These are phyloP conservation scores for Lasiodiplodia gonubiensis DNA, from an alignment of 2,329 filamentous ascomycete species.

Conservation along the genomic window DNA sequence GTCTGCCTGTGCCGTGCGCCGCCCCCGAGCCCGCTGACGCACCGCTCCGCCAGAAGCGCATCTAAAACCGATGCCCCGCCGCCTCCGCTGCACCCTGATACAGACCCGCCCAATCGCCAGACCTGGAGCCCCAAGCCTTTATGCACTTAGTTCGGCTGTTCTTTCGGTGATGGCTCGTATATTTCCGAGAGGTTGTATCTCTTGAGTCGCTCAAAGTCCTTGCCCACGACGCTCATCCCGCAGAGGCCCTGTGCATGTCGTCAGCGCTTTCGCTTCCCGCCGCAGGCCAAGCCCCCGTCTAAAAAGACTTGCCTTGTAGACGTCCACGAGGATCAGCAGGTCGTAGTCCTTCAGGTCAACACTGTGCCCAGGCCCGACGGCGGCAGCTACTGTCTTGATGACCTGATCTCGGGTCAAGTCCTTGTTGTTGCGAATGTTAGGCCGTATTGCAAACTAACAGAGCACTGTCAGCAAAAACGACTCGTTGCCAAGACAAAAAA, in stretches of 20 bases:
- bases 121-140: not conserved
- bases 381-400: constrained; percentile 72
- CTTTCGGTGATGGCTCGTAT: constrained; percentile 58
- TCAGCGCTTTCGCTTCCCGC: constrained; percentile 30
- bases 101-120: constrained; percentile 3
- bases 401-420: constrained; percentile 70
- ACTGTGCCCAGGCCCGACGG: constrained; percentile 71
- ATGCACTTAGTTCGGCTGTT: constrained; percentile 32
- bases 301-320: constrained; percentile 70
- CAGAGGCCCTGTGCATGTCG: constrained; percentile 65
- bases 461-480: constrained; percentile 10
- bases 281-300: not conserved
- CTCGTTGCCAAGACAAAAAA: not conserved
- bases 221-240: constrained; percentile 78
- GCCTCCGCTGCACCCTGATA: constrained; percentile 17
- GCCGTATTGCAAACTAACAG: constrained; percentile 80
- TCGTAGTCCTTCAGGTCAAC: constrained; percentile 81
- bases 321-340: constrained; percentile 77
- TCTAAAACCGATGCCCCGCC: constrained; percentile 9
- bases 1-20: constrained; percentile 8
- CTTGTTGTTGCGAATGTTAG: constrained; percentile 76
- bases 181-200: constrained; percentile 80
- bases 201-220: constrained; percentile 75
- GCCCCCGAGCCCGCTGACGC: not conserved
- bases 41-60: not conserved